These are phyloP conservation scores for Apiospora hydei DNA, from an alignment of 2,329 filamentous ascomycete species.

Conservation along the genomic window DNA sequence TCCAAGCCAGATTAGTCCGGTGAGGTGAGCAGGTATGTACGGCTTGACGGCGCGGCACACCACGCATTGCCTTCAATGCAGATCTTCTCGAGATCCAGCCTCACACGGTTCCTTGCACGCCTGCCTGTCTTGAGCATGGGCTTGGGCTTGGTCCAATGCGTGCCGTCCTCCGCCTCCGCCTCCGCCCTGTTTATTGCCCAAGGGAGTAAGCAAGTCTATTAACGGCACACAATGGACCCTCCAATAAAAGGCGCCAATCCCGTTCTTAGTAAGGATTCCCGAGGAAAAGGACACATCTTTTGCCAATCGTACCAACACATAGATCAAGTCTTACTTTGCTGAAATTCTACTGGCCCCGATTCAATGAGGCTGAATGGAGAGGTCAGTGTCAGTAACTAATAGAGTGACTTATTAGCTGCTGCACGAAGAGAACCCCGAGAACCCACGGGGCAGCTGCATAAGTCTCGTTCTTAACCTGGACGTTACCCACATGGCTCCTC, in stretches of 20 bases:
- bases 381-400: not conserved
- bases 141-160: not conserved
- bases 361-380: constrained; percentile 14
- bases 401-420: not conserved
- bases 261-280: not conserved
- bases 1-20: not conserved
- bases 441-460: constrained; percentile 11
- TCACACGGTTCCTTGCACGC: not conserved
- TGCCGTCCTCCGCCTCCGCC: constrained; percentile 5
- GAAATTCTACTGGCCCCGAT: not conserved
- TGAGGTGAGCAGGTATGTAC: not conserved
- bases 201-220: constrained; percentile 15
- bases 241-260: constrained; percentile 1
- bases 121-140: not conserved
- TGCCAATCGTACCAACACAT: not conserved
- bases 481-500: constrained; percentile 9
- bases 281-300: constrained; percentile 8
- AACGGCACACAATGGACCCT: constrained; percentile 13
- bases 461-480: constrained; percentile 8
- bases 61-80: not conserved
- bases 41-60: not conserved
- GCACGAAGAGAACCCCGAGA: not conserved
- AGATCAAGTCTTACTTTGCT: not conserved
- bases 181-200: not conserved
- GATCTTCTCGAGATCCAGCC: constrained; percentile 17